Evolutionary conservation across 371 early-diverging fungal species (phyloP), one percentile per base, ranked within the genome.

Genomic region (Massospora cicadina): DNA sequence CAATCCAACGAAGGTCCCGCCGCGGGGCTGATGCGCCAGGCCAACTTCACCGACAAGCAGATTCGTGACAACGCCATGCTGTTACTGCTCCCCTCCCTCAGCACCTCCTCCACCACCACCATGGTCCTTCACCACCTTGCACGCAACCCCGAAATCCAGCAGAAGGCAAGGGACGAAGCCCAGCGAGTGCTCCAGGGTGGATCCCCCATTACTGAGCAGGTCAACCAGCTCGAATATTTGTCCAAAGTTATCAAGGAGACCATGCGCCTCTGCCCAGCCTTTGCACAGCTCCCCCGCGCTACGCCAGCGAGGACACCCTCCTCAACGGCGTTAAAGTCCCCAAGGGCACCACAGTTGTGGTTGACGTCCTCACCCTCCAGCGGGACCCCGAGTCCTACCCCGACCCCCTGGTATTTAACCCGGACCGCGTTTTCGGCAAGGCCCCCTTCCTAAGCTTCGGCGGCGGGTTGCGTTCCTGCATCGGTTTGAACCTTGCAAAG

Each of bases 401-500:
- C 1, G 56, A 76, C 12, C 76, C 79, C 0, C 66, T 75, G 0
- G 54, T 57, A 25, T 81, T 79, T 32, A 66, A 73, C 24, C 80
- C 80, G 1, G 78, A 77, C 24, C 70, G 81, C 30, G 81, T 79
- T 75, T 77, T 65, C 12, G 57, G 28, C 28, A 57, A 12, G 10
- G 57, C 57, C 3, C 57, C 57, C 23, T 59, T 59, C 31, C 30
- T 24, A n/a, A 32, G 60, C 17, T 59, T 59, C 31, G 60, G 60
- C 17, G 60, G 60, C 2, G 60, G 60, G 25, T 27, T 10, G 3
- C 17, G 60, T 12, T 7, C 43, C 17, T 81, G 83, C 55, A 69
- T 81, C 54, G 83, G 80, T 43, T 72, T 77, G 74, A 76, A 80
- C 53, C 81, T 83, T 63, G 74, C 80, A 1, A 68, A 80, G 64